Percentiles rank a stretch among this genome's conserved stretches.
phyloP scores from a whole-genome alignment of 2,329 filamentous ascomycete genomes.

The Fusarium oxysporum region DNA sequence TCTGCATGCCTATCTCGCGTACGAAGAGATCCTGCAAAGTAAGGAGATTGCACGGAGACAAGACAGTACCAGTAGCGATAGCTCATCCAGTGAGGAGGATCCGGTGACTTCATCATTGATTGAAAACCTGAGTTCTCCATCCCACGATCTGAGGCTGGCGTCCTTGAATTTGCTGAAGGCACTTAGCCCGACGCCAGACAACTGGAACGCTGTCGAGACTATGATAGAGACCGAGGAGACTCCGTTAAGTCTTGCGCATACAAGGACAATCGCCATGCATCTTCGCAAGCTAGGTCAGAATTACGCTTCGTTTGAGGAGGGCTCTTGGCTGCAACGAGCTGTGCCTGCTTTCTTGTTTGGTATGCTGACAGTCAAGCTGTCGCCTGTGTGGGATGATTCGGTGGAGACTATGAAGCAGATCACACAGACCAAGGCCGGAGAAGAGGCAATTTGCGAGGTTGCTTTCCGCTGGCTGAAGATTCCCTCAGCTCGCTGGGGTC shows the following conservation, averaged over 20 bases:
- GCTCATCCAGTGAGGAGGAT: conserved; percentile 62
- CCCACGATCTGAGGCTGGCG: conserved; percentile 77
- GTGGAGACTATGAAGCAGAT: conserved; percentile 81
- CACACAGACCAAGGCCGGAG: conserved; percentile 75
- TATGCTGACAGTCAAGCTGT: conserved; percentile 84
- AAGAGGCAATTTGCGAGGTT: conserved; percentile 76
- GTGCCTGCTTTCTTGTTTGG: conserved; percentile 90
- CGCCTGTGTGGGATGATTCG: conserved; percentile 89
- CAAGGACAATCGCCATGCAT: conserved; percentile 84
- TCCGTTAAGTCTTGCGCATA: conserved; percentile 79
- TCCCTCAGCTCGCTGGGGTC: conserved; percentile 66
- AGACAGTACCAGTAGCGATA: conserved; percentile 57
- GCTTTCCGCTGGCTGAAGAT: conserved; percentile 82
- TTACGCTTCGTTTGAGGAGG: conserved; percentile 70
- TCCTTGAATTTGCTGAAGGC: conserved; percentile 79
- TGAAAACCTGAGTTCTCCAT: conserved; percentile 79
- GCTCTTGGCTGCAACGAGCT: conserved; percentile 75
- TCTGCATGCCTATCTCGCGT: conserved; percentile 70
- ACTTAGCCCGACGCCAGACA: conserved; percentile 55
- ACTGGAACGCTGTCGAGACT: conserved; percentile 51
- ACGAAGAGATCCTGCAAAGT: conserved; percentile 56
- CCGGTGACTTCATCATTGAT: conserved; percentile 74
- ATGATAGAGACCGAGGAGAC: conserved; percentile 86
- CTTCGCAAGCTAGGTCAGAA: conserved; percentile 78
- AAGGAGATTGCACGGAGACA: conserved; percentile 35